Evolutionary conservation across 179 eudicot genomes (phyloP), one percentile per base, ranked within the genome.

Genomic region (Amaranthus tricolor): DNA sequence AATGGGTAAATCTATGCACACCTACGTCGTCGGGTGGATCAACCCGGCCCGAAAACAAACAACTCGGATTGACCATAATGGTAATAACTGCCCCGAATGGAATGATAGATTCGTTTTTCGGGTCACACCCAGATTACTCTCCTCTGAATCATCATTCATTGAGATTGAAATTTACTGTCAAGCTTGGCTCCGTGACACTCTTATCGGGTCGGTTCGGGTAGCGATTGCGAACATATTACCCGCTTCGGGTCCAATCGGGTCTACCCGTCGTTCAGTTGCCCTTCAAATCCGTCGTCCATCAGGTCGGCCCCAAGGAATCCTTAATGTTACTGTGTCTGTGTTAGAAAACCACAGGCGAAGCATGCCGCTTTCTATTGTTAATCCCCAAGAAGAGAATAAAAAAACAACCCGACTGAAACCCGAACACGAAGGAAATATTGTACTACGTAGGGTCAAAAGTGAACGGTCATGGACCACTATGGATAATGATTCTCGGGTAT

Each of bases 241-340:
- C 62, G 12, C 76, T 19, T 73, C 74, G 7, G 52, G 51, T 66
- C 75, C 78, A n/a, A 79, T 55, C 16, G 70, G 57, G 40, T 65
- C 74, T 5, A 70, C 74, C 69, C 76, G 83, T 0, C 70, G 89
- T 16, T 76, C 84, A 11, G 87, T 86, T 0, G 89, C 86, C 2
- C 83, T 86, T n/a, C 87, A 84, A 58, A 66, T 82, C 0, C 84
- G 88, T 0, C 84, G 89, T 9, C 87, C 85, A 0, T 80, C 84
- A 12, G 86, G 88, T 6, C 81, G 86, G 0, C 86, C 88, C 0
- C 82, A 83, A 53, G 88, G 88, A 7, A 85, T 85, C 65, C 70
- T 84, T 1, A 82, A 82, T 64, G 73, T 77, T n/a, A 61, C 75
- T 0, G 89, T 86, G 2, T 66, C 84, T 0, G 52, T 86, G 4